Evolutionary conservation across 2,329 filamentous ascomycete species (phyloP).

Genomic region (Exophiala spinifera): DNA sequence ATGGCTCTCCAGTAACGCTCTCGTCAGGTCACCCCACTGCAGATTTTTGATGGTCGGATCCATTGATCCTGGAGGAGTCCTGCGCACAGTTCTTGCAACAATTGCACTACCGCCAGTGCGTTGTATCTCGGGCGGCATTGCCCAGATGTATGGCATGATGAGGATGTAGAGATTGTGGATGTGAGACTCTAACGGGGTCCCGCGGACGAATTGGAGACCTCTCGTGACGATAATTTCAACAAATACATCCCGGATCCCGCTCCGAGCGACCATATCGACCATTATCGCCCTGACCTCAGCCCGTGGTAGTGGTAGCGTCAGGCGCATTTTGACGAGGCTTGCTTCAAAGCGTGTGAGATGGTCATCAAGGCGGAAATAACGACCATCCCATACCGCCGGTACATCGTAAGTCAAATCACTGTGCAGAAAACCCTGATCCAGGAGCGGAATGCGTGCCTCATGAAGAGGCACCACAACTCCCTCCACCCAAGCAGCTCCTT

Average conservation of each 20-base stretch:
- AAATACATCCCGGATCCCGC: constrained; percentile 50
- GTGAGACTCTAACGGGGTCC: too few relatives aligned
- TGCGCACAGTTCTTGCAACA: constrained; percentile 46
- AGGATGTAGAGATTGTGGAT: constrained; percentile 50
- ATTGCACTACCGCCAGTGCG: constrained; percentile 42
- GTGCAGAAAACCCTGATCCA: constrained; percentile 54
- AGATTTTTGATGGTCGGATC: constrained; percentile 54
- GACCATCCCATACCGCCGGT: constrained; percentile 51
- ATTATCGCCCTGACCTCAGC: constrained; percentile 43
- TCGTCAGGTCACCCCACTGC: constrained; percentile 50
- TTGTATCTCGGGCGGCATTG: constrained; percentile 48
- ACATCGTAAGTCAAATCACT: constrained; percentile 55
- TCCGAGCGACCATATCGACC: constrained; percentile 46
- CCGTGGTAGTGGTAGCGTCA: constrained; percentile 42
- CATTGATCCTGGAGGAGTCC: constrained; percentile 46
- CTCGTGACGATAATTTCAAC: constrained; percentile 53
- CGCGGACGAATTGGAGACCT: constrained; percentile 44
- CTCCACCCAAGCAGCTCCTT: constrained; percentile 49
- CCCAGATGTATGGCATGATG: constrained; percentile 50
- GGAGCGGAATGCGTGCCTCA: constrained; percentile 49
- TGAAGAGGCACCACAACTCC: constrained; percentile 43
- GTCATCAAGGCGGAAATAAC: constrained; percentile 52
- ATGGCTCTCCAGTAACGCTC: constrained; percentile 46
- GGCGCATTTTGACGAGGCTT: constrained; percentile 47
- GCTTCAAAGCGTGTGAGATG: constrained; percentile 47